These are phyloP conservation scores for Fusarium brachygibbosum DNA, from an alignment of 2,329 filamentous ascomycete genomes.

Conservation along the genomic window DNA sequence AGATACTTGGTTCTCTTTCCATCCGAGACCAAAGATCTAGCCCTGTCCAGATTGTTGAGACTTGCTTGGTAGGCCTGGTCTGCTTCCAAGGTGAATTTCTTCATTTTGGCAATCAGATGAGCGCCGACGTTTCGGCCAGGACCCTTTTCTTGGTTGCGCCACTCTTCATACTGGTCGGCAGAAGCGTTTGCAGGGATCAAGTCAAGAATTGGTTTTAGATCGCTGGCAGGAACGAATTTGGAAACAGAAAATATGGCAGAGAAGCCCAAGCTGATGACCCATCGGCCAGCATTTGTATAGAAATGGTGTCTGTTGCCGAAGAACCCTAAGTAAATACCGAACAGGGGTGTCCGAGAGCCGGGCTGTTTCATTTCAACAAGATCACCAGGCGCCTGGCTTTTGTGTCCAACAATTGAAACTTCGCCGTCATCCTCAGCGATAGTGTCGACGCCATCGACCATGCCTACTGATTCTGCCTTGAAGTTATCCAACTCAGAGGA, in stretches of 20 bases:
- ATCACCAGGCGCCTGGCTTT: slow-evolving; percentile 59
- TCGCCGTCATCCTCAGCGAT: slow-evolving; percentile 49
- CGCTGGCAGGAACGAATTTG: slow-evolving; percentile 58
- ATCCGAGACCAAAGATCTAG: slow-evolving; percentile 58
- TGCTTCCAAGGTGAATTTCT: slow-evolving; percentile 58
- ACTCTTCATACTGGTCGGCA: slow-evolving; percentile 51
- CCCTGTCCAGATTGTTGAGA: slow-evolving; percentile 62
- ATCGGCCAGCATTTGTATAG: slow-evolving; percentile 66
- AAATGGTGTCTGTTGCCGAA: slow-evolving; percentile 66
- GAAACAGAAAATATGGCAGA: slow-evolving; percentile 65
- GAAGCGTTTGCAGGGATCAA: slow-evolving; percentile 49
- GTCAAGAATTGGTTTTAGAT: slow-evolving; percentile 57
- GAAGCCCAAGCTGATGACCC: slow-evolving; percentile 59
- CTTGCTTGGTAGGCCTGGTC: slow-evolving; percentile 63
- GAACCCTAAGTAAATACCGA: slow-evolving; percentile 67
- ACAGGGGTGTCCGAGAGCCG: slow-evolving; percentile 60
- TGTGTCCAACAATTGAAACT: slow-evolving; percentile 45
- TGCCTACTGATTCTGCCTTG: slow-evolving; percentile 39
- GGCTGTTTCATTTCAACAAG: slow-evolving; percentile 62
- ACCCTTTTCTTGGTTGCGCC: slow-evolving; percentile 55
- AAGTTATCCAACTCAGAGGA: slow-evolving; percentile 52
- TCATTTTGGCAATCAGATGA: slow-evolving; percentile 62
- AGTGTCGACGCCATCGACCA: slow-evolving; percentile 47
- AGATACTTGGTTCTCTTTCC: slow-evolving; percentile 59
- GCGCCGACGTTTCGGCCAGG: slow-evolving; percentile 61